Evolutionary conservation across 2,329 filamentous ascomycete genomes (phyloP), one percentile per base, ranked within the genome.

Genomic region (Botrytis tulipae): DNA sequence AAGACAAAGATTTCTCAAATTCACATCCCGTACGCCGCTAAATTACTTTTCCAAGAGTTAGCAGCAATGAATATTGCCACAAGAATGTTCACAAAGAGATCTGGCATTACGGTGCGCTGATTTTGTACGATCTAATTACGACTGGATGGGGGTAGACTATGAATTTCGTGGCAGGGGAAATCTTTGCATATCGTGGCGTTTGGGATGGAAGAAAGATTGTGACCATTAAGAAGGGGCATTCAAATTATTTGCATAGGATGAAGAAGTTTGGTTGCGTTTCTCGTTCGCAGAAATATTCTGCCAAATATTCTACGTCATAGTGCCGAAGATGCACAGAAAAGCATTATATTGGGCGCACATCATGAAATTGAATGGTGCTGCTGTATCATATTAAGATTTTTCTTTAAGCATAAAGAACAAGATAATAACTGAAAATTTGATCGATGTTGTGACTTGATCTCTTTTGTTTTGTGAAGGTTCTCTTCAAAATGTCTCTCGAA

Each of bases 1-100:
- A 98, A 98, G 89, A 98, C 95, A 76, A 94, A 93, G 85, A 98
- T 99, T 82, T 96, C 95, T 8, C 96, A 99, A 83, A 92, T 99
- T 73, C 94, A 98, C 82, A 97, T 99, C 77, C 96, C 96, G 0
- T 99, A 99, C 82, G 96, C 96, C 3, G 96, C 96, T 75, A 99
- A 99, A 86, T 87, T 99, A 68, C 89, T 99, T 69, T 99, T 99
- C 91, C 96, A 99, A 86, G 96, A 99, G 85, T 86, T 99, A 78
- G 93, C 95, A 81, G 92, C 94, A 68, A 99, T 99, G 96, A 98
- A 98, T 83, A 98, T 99, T 83, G 95, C 96, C 18, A 92, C 95
- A 46, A 91, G 96, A 82, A 95, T 99, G 94, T 99, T 97, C 82
- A 98, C 95, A 57, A 93, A 93, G 82, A 86, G 92, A 74, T 94